These are phyloP conservation scores for Acanthamoeba sp. DNA, from an alignment of 208 protist genomes.

Conservation along the genomic window DNA sequence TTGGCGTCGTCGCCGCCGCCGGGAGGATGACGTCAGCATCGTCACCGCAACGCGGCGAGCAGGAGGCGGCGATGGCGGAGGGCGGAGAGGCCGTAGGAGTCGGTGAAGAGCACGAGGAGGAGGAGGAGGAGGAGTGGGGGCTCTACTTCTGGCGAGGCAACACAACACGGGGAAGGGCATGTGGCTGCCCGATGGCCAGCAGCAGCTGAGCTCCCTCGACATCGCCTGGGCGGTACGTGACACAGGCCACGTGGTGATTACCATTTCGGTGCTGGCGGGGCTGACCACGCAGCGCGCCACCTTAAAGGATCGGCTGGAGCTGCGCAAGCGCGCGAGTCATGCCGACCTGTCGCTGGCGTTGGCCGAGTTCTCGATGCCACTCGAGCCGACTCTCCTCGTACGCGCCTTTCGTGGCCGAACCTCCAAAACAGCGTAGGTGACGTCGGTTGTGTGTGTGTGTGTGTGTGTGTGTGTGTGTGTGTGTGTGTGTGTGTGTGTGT, in stretches of 20 bases:
- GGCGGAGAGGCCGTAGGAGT: neutral
- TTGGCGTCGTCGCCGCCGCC: neutral
- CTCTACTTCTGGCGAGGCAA: neutral
- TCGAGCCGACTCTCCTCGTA: neutral
- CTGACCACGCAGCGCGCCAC: neutral
- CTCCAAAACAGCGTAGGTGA: neutral
- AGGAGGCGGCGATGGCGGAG: neutral
- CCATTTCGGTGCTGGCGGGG: no score
- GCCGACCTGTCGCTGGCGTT: neutral
- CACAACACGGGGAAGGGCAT: neutral
- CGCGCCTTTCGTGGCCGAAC: neutral
- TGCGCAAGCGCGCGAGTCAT: neutral
- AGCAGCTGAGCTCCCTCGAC: neutral
- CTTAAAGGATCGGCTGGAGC: neutral
- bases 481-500: no score
- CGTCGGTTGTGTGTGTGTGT: no score
- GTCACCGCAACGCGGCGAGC: neutral
- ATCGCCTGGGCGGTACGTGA: neutral
- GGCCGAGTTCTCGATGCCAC: neutral
- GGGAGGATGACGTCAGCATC: no score
- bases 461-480: no score
- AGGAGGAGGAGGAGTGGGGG: slow-evolving; percentile 1
- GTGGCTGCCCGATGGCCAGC: slow-evolving; percentile 16
- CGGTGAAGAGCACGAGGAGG: neutral
- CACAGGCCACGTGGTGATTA: no score